Percentiles rank a stretch among this genome's conserved stretches.
Conservation (phyloP, 768 basidiomycete species). For the Amanita rubescens region DNA sequence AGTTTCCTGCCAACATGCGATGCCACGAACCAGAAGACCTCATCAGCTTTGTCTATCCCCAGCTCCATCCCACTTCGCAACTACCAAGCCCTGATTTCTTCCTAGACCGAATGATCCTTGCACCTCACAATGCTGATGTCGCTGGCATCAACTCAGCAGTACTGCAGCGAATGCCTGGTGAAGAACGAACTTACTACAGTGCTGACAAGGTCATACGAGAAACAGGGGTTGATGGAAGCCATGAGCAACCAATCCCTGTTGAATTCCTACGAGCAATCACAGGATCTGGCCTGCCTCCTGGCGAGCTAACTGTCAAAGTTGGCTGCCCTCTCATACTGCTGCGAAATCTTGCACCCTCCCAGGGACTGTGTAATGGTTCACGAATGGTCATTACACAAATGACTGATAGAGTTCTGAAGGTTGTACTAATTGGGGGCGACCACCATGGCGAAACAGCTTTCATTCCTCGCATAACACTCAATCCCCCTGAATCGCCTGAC, state of each 20-base stretch:
- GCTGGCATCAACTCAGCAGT: conserved; percentile 23
- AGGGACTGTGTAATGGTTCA: conserved; percentile 25
- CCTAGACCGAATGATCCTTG: conserved; percentile 26
- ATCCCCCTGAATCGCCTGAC: conserved; percentile 8
- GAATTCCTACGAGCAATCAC: conserved; percentile 28
- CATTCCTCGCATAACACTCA: conserved; percentile 29
- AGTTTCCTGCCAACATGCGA: conserved; percentile 22
- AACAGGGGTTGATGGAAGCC: conserved; percentile 12
- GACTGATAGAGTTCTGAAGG: conserved; percentile 20
- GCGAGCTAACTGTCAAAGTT: conserved; percentile 20
- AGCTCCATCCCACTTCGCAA: conserved; percentile 16
- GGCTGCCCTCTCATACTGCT: conserved; percentile 27
- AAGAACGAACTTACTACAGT: conserved; percentile 15
- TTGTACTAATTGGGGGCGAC: conserved; percentile 27
- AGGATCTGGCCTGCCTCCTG: conserved; percentile 26
- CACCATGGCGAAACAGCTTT: conserved; percentile 26
- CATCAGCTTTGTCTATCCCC: conserved; percentile 21
- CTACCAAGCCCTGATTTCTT: conserved; percentile 22
- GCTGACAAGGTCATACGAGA: conserved; percentile 20
- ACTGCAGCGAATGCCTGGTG: conserved; percentile 16
- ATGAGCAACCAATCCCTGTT: conserved; percentile 16
- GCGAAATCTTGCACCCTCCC: conserved; percentile 19
- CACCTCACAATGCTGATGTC: conserved; percentile 26
- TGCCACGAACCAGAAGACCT: conserved; percentile 15
- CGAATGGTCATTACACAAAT: conserved; percentile 16